A percentile compares a stretch with the other conserved stretches of the same genome.
Evolutionary conservation across 1,139 yeast genomes (phyloP).

Genomic region (Magnusiomyces sp.): DNA sequence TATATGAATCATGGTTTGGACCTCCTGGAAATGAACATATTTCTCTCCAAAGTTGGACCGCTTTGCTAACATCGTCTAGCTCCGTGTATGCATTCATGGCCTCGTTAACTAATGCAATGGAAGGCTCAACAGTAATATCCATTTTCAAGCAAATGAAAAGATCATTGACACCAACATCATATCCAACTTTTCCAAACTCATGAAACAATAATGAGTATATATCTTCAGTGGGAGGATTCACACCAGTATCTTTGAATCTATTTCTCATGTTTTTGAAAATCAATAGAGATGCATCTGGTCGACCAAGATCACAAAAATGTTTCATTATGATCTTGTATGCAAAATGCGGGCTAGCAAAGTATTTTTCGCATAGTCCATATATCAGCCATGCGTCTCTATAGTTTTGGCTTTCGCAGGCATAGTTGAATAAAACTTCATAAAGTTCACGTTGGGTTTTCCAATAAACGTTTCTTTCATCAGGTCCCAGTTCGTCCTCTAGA

Average conservation of each 20-base stretch:
- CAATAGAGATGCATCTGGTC: slow-evolving; percentile 57
- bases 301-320: slow-evolving; percentile 47
- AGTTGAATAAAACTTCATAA: slow-evolving; percentile 40
- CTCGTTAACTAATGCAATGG: slow-evolving; percentile 51
- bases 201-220: slow-evolving; percentile 55
- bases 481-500: slow-evolving; percentile 47
- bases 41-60: slow-evolving; percentile 54
- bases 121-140: slow-evolving; percentile 54
- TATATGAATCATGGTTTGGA: slow-evolving; percentile 59
- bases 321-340: slow-evolving; percentile 52
- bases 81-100: slow-evolving; percentile 60
- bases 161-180: slow-evolving; percentile 61
- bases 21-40: slow-evolving; percentile 45
- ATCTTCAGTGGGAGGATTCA: slow-evolving; percentile 57
- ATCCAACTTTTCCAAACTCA: slow-evolving; percentile 50
- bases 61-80: slow-evolving; percentile 51
- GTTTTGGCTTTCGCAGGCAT: slow-evolving; percentile 36
- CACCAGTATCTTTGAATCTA: slow-evolving; percentile 48
- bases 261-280: slow-evolving; percentile 58
- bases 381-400: slow-evolving; percentile 55
- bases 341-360: slow-evolving; percentile 53
- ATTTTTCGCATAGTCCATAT: slow-evolving; percentile 51
- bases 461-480: slow-evolving; percentile 32
- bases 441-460: slow-evolving; percentile 31
- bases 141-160: slow-evolving; percentile 58